Evolutionary conservation across 192 early-diverging fungal genomes (phyloP), one percentile per base, ranked within the genome.

Genomic region (Chytriomyces sp.): DNA sequence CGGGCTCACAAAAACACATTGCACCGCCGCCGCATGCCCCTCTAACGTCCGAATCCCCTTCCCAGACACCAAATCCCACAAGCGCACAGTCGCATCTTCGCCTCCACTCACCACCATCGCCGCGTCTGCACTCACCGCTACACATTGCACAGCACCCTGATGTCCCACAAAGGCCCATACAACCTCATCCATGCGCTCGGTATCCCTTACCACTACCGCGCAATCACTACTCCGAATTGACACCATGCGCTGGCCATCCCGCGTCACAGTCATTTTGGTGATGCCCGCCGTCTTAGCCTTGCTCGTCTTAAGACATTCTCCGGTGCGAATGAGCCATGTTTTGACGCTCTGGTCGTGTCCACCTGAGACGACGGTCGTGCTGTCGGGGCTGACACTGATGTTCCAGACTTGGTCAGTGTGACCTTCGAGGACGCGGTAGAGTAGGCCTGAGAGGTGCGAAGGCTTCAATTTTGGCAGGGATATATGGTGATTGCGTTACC

Each of bases 371-470:
- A 73, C 41, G 2, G n/a, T 36, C 31, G 33, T 32, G 22, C 71
- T 61, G 63, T 73, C 71, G 19, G 49, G 10, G 14, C 19, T 33
- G 6, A 68, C 56, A 30, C 52, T 56, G 26, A 73, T 30, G 52
- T 73, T 73, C 72, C 72, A 73, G 30, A 73, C 60, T 32, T 64
- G 58, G 38, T 60, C 72, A 8, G 52, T 33, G 33, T 73, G 72
- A 14, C 60, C 72, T 37, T 64, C 72, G 3, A 73, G 41, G 7
- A 53, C 36, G 2, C 72, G 58, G 36, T 62, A 63, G n/a, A 73
- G 41, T 30, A 22, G 49, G 8, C 66, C 66, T 68, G 22, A 49
- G 22, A 49, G 17, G 44, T 3, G 44, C 41, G n/a, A 10, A 64
- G 5, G 12, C 39, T 17, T 39, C n/a, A 38, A 64, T n/a, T 39